Percentiles rank a stretch among this genome's conserved stretches.
These are phyloP conservation scores for Volvox carteri DNA, from an alignment of 163 green algal genomes.

Conservation along the genomic window DNA sequence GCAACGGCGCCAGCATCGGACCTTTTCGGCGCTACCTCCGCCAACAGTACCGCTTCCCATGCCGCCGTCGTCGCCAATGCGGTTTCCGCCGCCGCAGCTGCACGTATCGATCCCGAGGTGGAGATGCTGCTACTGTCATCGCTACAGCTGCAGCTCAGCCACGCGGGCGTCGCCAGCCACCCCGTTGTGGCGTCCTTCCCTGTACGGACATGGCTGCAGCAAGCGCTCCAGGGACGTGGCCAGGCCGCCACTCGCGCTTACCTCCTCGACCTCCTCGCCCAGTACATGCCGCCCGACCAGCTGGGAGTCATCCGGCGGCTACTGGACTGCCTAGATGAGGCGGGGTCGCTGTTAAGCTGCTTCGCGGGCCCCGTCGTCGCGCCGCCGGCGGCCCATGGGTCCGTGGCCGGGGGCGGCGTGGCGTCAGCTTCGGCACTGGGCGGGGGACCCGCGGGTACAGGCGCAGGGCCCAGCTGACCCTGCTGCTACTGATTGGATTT, in stretches of 20 bases:
- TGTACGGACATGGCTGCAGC: slow-evolving; percentile 13
- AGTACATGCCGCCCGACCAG: background rate
- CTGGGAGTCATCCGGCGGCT: slow-evolving; percentile 18
- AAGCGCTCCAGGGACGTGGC: slow-evolving; percentile 29
- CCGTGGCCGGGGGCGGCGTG: background rate
- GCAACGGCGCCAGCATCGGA: background rate
- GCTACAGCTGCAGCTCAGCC: slow-evolving; percentile 44
- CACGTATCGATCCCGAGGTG: slow-evolving; percentile 31
- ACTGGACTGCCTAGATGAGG: slow-evolving; percentile 45
- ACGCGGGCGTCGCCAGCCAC: slow-evolving; percentile 27
- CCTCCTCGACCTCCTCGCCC: slow-evolving; percentile 29
- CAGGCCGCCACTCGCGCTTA: slow-evolving; percentile 2
- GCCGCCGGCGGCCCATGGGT: background rate
- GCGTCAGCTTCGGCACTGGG: background rate
- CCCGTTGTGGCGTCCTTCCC: slow-evolving; percentile 31
- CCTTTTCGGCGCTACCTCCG: background rate
- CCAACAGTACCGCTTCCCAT: background rate
- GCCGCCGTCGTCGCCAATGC: background rate
- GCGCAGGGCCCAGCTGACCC: background rate
- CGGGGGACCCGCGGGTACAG: background rate
- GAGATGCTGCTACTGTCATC: slow-evolving; percentile 47
- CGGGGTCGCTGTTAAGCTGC: slow-evolving; percentile 46
- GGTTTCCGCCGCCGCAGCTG: background rate
- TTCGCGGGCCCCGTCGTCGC: background rate
- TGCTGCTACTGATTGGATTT: too few species aligned